Evolutionary conservation across 225 moss, liverwort and hornwort species (phyloP).

Genomic region (Sphagnum tenellum): DNA sequence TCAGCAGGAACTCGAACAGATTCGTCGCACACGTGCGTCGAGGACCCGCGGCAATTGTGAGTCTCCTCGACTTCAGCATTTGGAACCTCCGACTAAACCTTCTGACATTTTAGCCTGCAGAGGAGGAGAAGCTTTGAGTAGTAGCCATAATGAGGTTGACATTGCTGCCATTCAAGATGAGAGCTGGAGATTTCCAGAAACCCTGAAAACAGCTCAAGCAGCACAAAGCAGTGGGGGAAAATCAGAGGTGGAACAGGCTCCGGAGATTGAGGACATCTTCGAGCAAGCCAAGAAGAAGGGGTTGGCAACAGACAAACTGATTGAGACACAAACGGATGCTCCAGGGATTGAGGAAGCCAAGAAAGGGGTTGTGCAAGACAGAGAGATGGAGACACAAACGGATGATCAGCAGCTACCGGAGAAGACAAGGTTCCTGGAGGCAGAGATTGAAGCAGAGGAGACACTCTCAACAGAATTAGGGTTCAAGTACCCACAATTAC

Average conservation of each 20-base stretch:
- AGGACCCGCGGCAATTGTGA: conserved; percentile 11
- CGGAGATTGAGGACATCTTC: background rate
- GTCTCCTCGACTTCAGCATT: conserved; percentile 9
- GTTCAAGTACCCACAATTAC: background rate
- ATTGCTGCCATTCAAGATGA: conserved; percentile 8
- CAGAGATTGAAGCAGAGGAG: too few relatives aligned
- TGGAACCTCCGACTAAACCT: conserved; percentile 1
- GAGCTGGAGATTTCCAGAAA: conserved; percentile 25
- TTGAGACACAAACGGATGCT: conserved; percentile 35
- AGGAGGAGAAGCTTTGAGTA: background rate
- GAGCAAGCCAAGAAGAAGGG: too few relatives aligned
- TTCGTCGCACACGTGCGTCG: conserved; percentile 24
- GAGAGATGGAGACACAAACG: conserved; percentile 27
- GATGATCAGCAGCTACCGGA: conserved; percentile 7
- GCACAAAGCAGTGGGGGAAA: conserved; percentile 26
- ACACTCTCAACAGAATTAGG: too few relatives aligned
- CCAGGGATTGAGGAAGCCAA: too few relatives aligned
- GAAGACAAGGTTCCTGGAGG: too few relatives aligned
- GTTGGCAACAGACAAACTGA: conserved; percentile 17
- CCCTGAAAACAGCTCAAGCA: conserved; percentile 14
- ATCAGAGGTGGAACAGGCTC: conserved; percentile 7
- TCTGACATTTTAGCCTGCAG: background rate
- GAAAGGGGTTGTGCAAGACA: conserved; percentile 6
- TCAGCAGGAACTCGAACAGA: conserved; percentile 36
- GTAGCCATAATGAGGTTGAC: too few relatives aligned